Base-by-base conservation (phyloP, 2,329 filamentous ascomycete species). In the Fusarium poae region DNA sequence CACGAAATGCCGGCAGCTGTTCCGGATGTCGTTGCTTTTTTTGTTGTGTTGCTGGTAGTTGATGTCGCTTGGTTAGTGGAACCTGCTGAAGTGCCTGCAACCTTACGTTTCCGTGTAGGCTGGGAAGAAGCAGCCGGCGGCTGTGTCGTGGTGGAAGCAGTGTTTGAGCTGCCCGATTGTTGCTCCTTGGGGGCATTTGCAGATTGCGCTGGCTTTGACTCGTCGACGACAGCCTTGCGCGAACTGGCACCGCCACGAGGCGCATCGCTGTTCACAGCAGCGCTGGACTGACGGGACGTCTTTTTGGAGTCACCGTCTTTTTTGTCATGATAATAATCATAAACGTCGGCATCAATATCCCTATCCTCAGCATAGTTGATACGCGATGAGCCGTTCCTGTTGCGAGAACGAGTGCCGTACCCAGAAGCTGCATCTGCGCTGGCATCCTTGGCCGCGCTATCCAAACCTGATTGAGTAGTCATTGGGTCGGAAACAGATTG, bases 311-410 rank as follows among this genome's bases (percentile, higher is more conserved):
- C 86, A 57, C 82, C 82, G 18, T 88, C 85, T 72, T 87, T 85
- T 75, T 84, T 83, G 71, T 86, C 81, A 54, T 82, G 78, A 76
- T 85, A 82, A 77, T 85, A 87, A 75, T 97, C 95, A 78, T 94
- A 93, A 77, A 86, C 81, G 62, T 98, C 96, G 80, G 92, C 89
- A 75, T 98, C 95, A 72, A 94, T 85, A 79, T 97, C 95, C 81
- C 88, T 92, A 80, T 95, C 92, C 82, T 99, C 96, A 51, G 96
- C 95, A 80, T 99, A 99, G 81, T 99, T 99, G 71, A 91, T 90
- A 72, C 96, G 92, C 73, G 91, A 86, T 71, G 87, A 89, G 75
- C 92, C 91, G 60, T 88, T 90, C 76, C 94, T 91, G 80, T 97
- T 97, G 78, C 96, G 92, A 73, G 94, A 97, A 75, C 94, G 91